Percentiles rank a stretch among this genome's conserved stretches.
These are phyloP conservation scores for Kwoniella pini DNA, from an alignment of 768 basidiomycete species.

Conservation along the genomic window DNA sequence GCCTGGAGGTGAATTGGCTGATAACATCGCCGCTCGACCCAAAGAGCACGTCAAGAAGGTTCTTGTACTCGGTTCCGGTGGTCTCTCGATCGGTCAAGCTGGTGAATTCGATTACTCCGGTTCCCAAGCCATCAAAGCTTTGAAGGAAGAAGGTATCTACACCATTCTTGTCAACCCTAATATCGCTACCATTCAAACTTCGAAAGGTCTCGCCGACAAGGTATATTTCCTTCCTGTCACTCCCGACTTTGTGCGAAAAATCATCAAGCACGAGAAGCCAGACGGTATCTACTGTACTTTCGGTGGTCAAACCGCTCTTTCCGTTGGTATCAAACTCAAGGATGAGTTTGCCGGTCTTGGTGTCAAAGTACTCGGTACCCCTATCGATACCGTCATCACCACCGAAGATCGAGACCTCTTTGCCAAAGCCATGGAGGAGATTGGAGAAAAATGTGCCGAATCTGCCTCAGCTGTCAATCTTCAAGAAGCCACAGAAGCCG, in stretches of 20 bases:
- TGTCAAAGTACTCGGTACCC: slow-evolving; percentile 91
- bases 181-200: slow-evolving; percentile 97
- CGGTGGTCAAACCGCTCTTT: slow-evolving; percentile 95
- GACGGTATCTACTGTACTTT: slow-evolving; percentile 99
- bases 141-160: slow-evolving; percentile 98
- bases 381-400: slow-evolving; percentile 93
- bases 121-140: slow-evolving; percentile 97
- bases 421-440: slow-evolving; percentile 88
- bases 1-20: slow-evolving; percentile 65
- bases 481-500: slow-evolving; percentile 81
- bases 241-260: slow-evolving; percentile 94
- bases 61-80: slow-evolving; percentile 94
- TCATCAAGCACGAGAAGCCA: slow-evolving; percentile 98
- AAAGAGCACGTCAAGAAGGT: slow-evolving; percentile 79
- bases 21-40: slow-evolving; percentile 72
- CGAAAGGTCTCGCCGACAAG: slow-evolving; percentile 96
- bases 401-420: slow-evolving; percentile 97
- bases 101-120: slow-evolving; percentile 99
- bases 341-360: slow-evolving; percentile 90
- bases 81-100: slow-evolving; percentile 96
- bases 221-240: slow-evolving; percentile 99
- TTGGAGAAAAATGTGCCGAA: slow-evolving; percentile 92
- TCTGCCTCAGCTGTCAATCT: slow-evolving; percentile 80
- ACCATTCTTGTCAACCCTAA: slow-evolving; percentile 99
- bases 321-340: slow-evolving; percentile 95